Base-by-base conservation (phyloP, 1,284 basidiomycete genomes). In the Trichosporon sp. region DNA sequence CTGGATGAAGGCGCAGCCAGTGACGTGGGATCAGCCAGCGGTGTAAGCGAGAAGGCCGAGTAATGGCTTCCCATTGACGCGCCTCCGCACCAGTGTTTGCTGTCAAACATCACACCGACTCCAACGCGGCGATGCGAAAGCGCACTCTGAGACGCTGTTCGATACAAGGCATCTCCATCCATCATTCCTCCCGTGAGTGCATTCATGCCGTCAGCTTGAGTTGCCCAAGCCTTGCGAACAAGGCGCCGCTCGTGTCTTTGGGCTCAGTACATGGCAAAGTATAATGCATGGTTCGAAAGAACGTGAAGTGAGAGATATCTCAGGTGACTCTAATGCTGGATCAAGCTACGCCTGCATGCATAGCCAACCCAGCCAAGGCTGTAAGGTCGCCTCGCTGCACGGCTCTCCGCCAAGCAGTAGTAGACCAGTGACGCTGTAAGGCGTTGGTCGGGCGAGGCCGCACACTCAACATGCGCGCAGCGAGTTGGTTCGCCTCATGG, bases 401-500 rank as follows among this genome's bases (percentile, higher is more conserved):
- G 26, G 26, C 26, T 26, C 26, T 26, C 26, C 26, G 26, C 26
- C 26, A 26, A 26, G 26, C 26, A 26, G 26, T 26, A 26, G 26
- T 26, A 26, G 26, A 26, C 26, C 26, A 26, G 26, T 26, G 11
- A 40, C 38, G 12, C 38, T 12, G 38, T 40, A 3, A 10, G 38
- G 38, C 10, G 38, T 12, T 40, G 10, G 12, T 40, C 12, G 40
- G 12, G 40, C 40, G 26, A 26, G n/a, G 4, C 12, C 56, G 26
- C 1, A 32, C 16, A 3, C 16, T 63, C 59, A 63, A 10, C 59
- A 63, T 32, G 59, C 59, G 32, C 59, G 59, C 59, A 63, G 16
- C 7, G 59, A 63, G 21, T 35, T 63, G 31, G 59, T 63, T n/a
- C 59, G 59, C n/a, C 31, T 63, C 59, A 63, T 63, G 14, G 31